These are phyloP conservation scores for Neocallimastix lanati DNA, from an alignment of 192 early-diverging fungal species.

Conservation along the genomic window DNA sequence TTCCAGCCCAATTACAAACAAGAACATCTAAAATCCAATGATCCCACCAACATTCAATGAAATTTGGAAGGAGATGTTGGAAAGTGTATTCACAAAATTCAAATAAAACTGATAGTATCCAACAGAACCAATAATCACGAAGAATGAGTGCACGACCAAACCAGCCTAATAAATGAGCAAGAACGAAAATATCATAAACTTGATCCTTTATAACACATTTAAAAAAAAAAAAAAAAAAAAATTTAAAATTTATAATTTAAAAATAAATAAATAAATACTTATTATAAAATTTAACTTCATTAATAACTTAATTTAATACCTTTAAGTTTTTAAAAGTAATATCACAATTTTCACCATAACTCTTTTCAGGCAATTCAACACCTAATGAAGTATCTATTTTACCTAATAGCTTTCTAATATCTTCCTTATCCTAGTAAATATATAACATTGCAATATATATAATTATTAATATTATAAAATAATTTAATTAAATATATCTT, in stretches of 20 bases:
- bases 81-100: slow-evolving; percentile 91
- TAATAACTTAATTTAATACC: slow-evolving; percentile 12
- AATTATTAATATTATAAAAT: too few relatives aligned
- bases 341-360: slow-evolving; percentile 77
- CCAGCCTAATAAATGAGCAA: slow-evolving; percentile 87
- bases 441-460: too few relatives aligned
- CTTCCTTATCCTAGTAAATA: slow-evolving; percentile 64
- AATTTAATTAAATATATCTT: too few relatives aligned
- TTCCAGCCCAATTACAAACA: slow-evolving; percentile 82
- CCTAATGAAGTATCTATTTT: slow-evolving; percentile 69
- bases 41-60: slow-evolving; percentile 99
- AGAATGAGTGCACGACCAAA: slow-evolving; percentile 81
- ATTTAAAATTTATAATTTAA: background rate
- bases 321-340: slow-evolving; percentile 54
- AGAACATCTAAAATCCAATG: slow-evolving; percentile 93
- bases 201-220: slow-evolving; percentile 33
- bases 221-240: too few relatives aligned
- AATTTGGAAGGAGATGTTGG: slow-evolving; percentile 87
- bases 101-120: slow-evolving; percentile 87
- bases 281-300: too few relatives aligned
- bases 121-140: slow-evolving; percentile 87
- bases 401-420: slow-evolving; percentile 58
- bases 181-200: slow-evolving; percentile 73
- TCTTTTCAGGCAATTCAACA: slow-evolving; percentile 67
- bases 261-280: too few relatives aligned